Percentiles rank a stretch among this genome's conserved stretches.
Conservation (phyloP, 495 filamentous ascomycete species). For the Saxophila tyrrhenica region DNA sequence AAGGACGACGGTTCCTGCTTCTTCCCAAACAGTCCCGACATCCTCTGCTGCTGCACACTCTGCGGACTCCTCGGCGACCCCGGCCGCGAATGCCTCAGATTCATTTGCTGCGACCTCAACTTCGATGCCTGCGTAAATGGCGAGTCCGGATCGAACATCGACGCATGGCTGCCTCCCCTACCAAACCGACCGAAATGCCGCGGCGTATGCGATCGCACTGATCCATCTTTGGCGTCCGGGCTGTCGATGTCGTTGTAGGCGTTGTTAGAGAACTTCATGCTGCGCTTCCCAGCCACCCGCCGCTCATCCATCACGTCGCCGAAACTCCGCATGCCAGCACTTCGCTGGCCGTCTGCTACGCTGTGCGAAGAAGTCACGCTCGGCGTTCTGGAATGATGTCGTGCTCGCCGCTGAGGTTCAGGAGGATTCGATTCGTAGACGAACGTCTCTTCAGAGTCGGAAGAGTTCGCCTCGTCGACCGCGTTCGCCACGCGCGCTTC, state of each 20-base stretch:
- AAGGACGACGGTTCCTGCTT: slow-evolving; percentile 40
- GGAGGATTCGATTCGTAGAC: slow-evolving; percentile 98
- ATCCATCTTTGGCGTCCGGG: slow-evolving; percentile 21
- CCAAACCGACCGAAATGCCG: slow-evolving; percentile 19
- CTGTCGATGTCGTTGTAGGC: slow-evolving; percentile 44
- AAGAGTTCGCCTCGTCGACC: slow-evolving; percentile 84
- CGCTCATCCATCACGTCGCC: slow-evolving; percentile 56
- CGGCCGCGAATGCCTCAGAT: slow-evolving; percentile 43
- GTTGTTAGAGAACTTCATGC: slow-evolving; percentile 96
- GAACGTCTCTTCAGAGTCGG: slow-evolving; percentile 95
- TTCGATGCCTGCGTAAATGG: slow-evolving; percentile 21
- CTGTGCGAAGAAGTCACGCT: slow-evolving; percentile 86
- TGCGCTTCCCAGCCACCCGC: slow-evolving; percentile 67
- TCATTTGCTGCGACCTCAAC: slow-evolving; percentile 12
- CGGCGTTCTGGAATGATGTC: slow-evolving; percentile 89
- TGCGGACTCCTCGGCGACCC: slow-evolving; percentile 20
- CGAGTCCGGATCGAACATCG: slow-evolving; percentile 19
- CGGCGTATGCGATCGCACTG: slow-evolving; percentile 16
- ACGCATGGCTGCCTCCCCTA: slow-evolving; percentile 11
- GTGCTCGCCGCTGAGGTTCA: slow-evolving; percentile 62
- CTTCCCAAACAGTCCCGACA: slow-evolving; percentile 11
- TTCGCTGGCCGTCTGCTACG: slow-evolving; percentile 53
- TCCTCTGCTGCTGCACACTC: slow-evolving; percentile 15
- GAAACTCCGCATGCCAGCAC: slow-evolving; percentile 45
- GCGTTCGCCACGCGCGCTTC: slow-evolving; percentile 92